Evolutionary conservation across 768 basidiomycete genomes (phyloP).

Genomic region (Pholiota molesta): DNA sequence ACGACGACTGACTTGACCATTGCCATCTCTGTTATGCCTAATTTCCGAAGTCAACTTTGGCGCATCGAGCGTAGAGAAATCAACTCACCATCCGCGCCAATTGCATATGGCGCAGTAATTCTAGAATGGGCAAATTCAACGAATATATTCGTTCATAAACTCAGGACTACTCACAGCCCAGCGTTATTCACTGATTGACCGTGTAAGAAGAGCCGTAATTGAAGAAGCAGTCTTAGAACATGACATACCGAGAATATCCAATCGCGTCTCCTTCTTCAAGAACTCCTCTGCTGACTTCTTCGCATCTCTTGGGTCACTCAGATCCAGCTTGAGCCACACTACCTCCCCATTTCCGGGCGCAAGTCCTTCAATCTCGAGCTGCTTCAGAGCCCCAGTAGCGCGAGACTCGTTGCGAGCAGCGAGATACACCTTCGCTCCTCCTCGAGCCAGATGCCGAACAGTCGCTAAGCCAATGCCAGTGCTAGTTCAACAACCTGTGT

Average conservation of each 20-base stretch:
- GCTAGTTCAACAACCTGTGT: neutral
- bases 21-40: conserved; percentile 38
- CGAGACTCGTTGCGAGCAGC: conserved; percentile 50
- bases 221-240: neutral
- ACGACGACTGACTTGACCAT: conserved; percentile 45
- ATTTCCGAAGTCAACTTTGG: conserved; percentile 2
- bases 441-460: conserved; percentile 50
- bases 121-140: neutral
- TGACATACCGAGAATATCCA: conserved; percentile 55
- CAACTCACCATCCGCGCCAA: conserved; percentile 15
- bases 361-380: conserved; percentile 46
- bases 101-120: conserved; percentile 10
- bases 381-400: conserved; percentile 50
- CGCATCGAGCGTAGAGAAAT: neutral
- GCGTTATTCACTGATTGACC: conserved; percentile 56
- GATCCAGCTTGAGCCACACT: conserved; percentile 52
- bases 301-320: conserved; percentile 50
- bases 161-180: conserved; percentile 38
- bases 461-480: conserved; percentile 36
- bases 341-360: conserved; percentile 49
- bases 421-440: conserved; percentile 64
- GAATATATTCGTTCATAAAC: neutral
- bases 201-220: neutral
- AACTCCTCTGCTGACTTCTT: conserved; percentile 53
- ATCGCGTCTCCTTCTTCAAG: conserved; percentile 47